Percentiles rank a stretch among this genome's conserved stretches.
These are phyloP conservation scores for Sphagnurus paluster DNA, from an alignment of 1,284 basidiomycete genomes.

Conservation along the genomic window DNA sequence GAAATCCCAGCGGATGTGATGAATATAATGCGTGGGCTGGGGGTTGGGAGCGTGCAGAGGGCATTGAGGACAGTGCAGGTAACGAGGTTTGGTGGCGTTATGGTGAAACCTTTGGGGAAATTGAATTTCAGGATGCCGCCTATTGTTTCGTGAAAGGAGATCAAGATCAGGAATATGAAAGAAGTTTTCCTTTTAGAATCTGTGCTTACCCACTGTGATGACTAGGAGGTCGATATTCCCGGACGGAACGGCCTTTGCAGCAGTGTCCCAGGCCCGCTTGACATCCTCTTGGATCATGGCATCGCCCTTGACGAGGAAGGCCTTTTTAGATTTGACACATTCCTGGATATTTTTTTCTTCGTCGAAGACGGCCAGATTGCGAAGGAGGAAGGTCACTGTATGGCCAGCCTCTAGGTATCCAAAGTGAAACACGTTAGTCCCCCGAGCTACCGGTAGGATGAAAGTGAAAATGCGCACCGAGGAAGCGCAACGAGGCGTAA, in stretches of 20 bases:
- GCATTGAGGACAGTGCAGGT: slow-evolving; percentile 50
- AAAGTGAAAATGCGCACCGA: slow-evolving; percentile 37
- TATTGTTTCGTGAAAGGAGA: not conserved
- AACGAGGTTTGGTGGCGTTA: slow-evolving; percentile 49
- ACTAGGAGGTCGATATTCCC: slow-evolving; percentile 44
- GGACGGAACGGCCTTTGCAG: slow-evolving; percentile 24
- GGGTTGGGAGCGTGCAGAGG: slow-evolving; percentile 44
- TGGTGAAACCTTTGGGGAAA: slow-evolving; percentile 42
- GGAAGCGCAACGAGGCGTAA: slow-evolving; percentile 47
- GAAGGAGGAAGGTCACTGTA: slow-evolving; percentile 53
- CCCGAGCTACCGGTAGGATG: not conserved
- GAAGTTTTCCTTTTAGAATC: too few relatives aligned
- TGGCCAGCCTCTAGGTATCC: slow-evolving; percentile 35
- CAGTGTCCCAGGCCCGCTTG: slow-evolving; percentile 43
- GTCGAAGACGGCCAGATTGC: slow-evolving; percentile 45
- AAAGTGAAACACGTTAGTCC: slow-evolving; percentile 25
- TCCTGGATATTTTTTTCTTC: slow-evolving; percentile 42
- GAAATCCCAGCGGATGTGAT: slow-evolving; percentile 57
- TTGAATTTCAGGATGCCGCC: slow-evolving; percentile 43
- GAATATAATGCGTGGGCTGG: slow-evolving; percentile 48
- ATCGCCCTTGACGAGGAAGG: slow-evolving; percentile 49
- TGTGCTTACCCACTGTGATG: slow-evolving; percentile 48
- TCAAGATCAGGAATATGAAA: not conserved
- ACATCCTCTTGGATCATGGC: slow-evolving; percentile 47
- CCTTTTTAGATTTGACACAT: slow-evolving; percentile 43